Conservation (phyloP, 2,329 filamentous ascomycete genomes). For the Neonectria ditissima region DNA sequence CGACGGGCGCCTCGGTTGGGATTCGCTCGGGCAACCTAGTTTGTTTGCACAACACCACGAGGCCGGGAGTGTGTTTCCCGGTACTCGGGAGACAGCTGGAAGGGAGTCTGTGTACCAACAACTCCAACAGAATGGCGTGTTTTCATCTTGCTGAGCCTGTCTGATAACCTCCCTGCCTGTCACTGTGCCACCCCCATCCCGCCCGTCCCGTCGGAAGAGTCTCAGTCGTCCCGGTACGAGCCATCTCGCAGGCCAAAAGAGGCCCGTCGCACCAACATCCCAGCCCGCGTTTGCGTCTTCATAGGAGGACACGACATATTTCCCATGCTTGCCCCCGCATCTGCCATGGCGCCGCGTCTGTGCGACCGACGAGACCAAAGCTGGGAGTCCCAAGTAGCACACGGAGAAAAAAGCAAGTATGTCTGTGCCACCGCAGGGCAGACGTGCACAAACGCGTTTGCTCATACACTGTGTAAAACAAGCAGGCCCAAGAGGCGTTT, state of each 20-base stretch:
- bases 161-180: too few species aligned
- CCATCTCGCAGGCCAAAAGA: conserved; percentile 17
- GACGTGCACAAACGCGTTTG: conserved; percentile 33
- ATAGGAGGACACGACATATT: conserved; percentile 18
- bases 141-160: conserved; percentile 12
- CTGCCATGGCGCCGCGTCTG: not conserved
- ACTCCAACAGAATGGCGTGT: not conserved
- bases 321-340: conserved; percentile 19
- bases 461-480: conserved; percentile 38
- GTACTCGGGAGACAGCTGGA: not conserved
- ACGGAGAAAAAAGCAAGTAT: conserved; percentile 21
- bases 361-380: not conserved
- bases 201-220: not conserved
- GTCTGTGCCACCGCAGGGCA: conserved; percentile 24
- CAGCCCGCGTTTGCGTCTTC: conserved; percentile 12
- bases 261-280: conserved; percentile 13
- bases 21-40: not conserved
- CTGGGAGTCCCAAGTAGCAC: not conserved
- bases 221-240: not conserved
- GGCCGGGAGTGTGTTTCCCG: not conserved
- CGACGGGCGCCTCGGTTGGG: not conserved
- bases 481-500: not conserved
- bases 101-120: conserved; percentile 7
- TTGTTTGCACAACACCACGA: conserved; percentile 23
- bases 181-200: not conserved